Evolutionary conservation across 2,329 filamentous ascomycete genomes (phyloP).

Genomic region (Amesomyces nigricolor): DNA sequence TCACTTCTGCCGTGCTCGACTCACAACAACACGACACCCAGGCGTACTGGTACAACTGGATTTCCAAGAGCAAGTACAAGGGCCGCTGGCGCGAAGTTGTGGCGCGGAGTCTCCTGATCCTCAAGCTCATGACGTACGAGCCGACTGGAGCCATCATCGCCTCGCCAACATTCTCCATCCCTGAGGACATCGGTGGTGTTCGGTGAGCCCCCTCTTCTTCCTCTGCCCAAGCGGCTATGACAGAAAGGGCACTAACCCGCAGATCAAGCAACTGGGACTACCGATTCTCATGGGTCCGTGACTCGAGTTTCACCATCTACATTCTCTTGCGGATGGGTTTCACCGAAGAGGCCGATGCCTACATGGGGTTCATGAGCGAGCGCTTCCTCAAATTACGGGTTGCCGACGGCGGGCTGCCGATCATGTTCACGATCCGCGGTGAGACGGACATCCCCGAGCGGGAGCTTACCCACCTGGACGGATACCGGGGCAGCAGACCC

Average conservation of each 20-base stretch:
- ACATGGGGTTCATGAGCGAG: slow-evolving; percentile 72
- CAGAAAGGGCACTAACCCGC: background rate
- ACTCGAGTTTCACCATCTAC: slow-evolving; percentile 73
- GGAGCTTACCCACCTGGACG: slow-evolving; percentile 64
- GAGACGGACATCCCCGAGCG: slow-evolving; percentile 68
- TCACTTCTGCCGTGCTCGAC: slow-evolving; percentile 55
- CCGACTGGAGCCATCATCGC: slow-evolving; percentile 74
- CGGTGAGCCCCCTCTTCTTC: slow-evolving; percentile 30
- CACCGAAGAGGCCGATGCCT: slow-evolving; percentile 68
- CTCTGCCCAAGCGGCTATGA: background rate
- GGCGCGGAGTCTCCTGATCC: slow-evolving; percentile 62
- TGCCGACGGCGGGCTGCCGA: slow-evolving; percentile 59
- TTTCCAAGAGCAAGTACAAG: slow-evolving; percentile 62
- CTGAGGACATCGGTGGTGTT: slow-evolving; percentile 64
- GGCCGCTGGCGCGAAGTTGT: slow-evolving; percentile 70
- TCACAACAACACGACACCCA: slow-evolving; percentile 64
- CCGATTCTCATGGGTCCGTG: slow-evolving; percentile 72
- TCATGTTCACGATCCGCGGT: slow-evolving; percentile 77
- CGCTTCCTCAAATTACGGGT: slow-evolving; percentile 58
- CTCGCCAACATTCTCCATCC: slow-evolving; percentile 70
- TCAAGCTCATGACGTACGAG: slow-evolving; percentile 73
- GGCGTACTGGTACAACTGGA: slow-evolving; percentile 68
- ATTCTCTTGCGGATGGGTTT: slow-evolving; percentile 72
- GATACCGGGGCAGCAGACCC: slow-evolving; percentile 64
- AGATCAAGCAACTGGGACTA: slow-evolving; percentile 60